Percentiles rank a stretch among this genome's conserved stretches.
These are phyloP conservation scores for Boechera divaricarpa DNA, from an alignment of 345 rosid genomes.

Conservation along the genomic window DNA sequence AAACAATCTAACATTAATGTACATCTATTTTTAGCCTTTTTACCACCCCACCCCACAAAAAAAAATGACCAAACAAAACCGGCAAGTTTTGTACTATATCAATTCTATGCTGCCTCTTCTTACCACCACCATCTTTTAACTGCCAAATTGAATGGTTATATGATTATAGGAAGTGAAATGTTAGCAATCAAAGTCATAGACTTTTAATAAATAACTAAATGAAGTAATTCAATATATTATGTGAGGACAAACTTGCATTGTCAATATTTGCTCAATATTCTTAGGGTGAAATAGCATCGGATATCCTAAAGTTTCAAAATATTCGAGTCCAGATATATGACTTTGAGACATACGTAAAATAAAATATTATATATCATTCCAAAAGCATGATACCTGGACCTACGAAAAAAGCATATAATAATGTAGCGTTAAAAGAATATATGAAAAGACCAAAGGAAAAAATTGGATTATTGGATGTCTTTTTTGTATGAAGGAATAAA, in stretches of 20 bases:
- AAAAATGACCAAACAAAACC: too few relatives aligned
- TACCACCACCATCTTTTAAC: too few relatives aligned
- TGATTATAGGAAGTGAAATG: too few relatives aligned
- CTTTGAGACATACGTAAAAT: background rate
- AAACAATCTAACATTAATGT: too few relatives aligned
- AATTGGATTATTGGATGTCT: constrained; percentile 38
- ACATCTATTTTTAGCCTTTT: too few relatives aligned
- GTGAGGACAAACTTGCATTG: background rate
- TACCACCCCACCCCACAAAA: too few relatives aligned
- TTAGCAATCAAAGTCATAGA: too few relatives aligned
- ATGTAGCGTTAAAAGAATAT: constrained; percentile 37
- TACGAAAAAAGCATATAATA: constrained; percentile 17
- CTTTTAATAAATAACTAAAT: background rate
- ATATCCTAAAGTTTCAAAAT: background rate
- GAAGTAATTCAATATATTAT: too few relatives aligned
- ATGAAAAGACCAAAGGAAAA: constrained; percentile 43
- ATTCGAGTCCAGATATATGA: background rate
- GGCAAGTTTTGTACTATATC: too few relatives aligned
- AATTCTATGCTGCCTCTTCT: too few relatives aligned
- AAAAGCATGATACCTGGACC: background rate
- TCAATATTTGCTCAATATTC: background rate
- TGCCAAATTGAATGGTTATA: too few relatives aligned
- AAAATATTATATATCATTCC: background rate
- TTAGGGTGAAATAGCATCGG: background rate
- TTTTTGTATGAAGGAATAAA: constrained; percentile 39